Evolutionary conservation across 2,329 filamentous ascomycete genomes (phyloP), one percentile per base, ranked within the genome.

Genomic region (Nemania serpens): DNA sequence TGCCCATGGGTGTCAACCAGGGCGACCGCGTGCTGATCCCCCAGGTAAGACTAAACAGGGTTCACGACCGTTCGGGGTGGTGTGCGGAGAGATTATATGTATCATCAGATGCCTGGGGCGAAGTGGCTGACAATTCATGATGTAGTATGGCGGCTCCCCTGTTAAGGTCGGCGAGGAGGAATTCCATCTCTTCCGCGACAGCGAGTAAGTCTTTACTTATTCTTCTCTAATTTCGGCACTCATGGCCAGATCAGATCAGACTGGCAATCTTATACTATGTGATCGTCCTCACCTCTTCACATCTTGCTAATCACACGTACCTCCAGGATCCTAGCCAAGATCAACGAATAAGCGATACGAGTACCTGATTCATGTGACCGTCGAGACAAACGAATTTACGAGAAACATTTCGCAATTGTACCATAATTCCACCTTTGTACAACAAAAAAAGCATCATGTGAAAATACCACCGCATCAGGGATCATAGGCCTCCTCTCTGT

Each of bases 141-240:
- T 68, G 34, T 72, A 96, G 91, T 99, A 89, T 75, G 95, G 95
- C 74, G 95, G 95, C 67, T 95, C 90, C 75, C 90, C 94, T 67
- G 88, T 99, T 78, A 98, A 98, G 87, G 91, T 98, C 71, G 95
- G 94, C 70, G 94, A 99, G 73, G 93, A 98, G 70, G 95, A 99
- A 82, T 98, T 87, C 84, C 88, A 90, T 67, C 88, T 99, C 68
- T 99, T 97, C 90, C 87, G 95, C 74, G 95, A 99, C 81, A 91
- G 93, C 83, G 95, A 99, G 94, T 98, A 88, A 81, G 93, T 90
- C 25, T 54, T 46, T 29, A 4, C 47, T 15, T n/a, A n/a, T 39
- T n/a, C 36, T 12, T 12, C 11, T 39, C 11, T n/a, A 25, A 15
- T 49, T 53, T 20, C 47, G 29, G 22, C 12, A 2, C 46, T 20